Evolutionary conservation across 2,329 filamentous ascomycete species (phyloP).

Genomic region (Aureobasidium sp.): DNA sequence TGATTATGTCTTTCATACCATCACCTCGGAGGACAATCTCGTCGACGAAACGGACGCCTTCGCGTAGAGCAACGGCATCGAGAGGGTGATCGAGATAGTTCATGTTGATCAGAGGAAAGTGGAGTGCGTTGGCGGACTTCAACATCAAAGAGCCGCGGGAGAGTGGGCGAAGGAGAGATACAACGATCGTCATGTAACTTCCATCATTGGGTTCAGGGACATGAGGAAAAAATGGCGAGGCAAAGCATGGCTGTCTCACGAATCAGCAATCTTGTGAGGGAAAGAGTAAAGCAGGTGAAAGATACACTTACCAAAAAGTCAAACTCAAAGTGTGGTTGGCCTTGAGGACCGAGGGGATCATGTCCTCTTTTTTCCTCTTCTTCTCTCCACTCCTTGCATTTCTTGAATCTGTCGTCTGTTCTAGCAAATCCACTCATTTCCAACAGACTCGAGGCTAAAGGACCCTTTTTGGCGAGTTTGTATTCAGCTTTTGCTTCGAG

Average conservation of each 20-base stretch:
- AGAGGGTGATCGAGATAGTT: constrained; percentile 54
- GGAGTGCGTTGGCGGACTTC: constrained; percentile 41
- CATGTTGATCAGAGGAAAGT: constrained; percentile 45
- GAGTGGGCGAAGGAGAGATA: constrained; percentile 55
- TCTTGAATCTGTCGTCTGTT: constrained; percentile 61
- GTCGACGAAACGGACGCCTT: constrained; percentile 63
- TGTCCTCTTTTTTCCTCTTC: constrained; percentile 41
- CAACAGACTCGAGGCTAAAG: constrained; percentile 44
- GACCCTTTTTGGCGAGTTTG: constrained; percentile 24
- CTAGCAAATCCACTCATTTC: constrained; percentile 63
- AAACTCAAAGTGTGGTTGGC: constrained; percentile 35
- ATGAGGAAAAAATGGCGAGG: constrained; percentile 21
- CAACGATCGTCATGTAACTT: constrained; percentile 55
- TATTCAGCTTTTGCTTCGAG: constrained; percentile 26
- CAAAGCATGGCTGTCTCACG: constrained; percentile 4
- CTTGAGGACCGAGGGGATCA: constrained; percentile 32
- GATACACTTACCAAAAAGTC: constrained; percentile 58
- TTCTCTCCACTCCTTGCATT: constrained; percentile 52
- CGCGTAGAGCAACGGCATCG: constrained; percentile 64
- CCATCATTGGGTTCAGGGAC: constrained; percentile 25
- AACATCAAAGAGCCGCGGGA: constrained; percentile 51
- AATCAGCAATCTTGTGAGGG: background rate
- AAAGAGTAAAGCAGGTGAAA: background rate
- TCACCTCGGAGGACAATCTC: constrained; percentile 65
- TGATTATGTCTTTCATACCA: constrained; percentile 61